Conservation (phyloP, 2,329 filamentous ascomycete genomes). For the Ophiostoma sp. region DNA sequence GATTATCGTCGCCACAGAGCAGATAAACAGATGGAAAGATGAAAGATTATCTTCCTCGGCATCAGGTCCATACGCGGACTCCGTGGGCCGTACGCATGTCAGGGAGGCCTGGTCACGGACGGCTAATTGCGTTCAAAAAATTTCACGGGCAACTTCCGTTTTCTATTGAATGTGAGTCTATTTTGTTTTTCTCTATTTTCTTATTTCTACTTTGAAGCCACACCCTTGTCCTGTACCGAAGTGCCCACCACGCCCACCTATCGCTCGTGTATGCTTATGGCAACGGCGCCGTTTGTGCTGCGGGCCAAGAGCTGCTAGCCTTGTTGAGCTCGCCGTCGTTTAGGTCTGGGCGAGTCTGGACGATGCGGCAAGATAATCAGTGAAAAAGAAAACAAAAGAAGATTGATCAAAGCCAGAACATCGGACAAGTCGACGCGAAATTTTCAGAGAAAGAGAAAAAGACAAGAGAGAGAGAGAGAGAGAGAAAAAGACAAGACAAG, state of each 20-base stretch:
- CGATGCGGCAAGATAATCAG: background rate
- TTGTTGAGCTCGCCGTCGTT: background rate
- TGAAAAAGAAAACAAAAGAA: background rate
- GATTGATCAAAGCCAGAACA: too few species aligned
- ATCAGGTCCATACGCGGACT: background rate
- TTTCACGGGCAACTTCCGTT: constrained; percentile 4
- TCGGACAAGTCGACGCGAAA: background rate
- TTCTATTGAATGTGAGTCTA: background rate
- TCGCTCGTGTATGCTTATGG: background rate
- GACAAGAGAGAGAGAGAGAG: background rate
- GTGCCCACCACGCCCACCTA: background rate
- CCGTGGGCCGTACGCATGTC: background rate
- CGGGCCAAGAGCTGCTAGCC: background rate
- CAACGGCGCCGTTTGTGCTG: background rate
- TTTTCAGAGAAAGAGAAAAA: background rate
- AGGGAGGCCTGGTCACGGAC: background rate
- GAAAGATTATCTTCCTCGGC: constrained; percentile 1
- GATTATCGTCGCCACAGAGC: background rate
- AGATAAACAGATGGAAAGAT: background rate
- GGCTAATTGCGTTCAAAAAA: background rate
- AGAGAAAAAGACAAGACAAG: background rate
- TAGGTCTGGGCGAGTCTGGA: background rate
- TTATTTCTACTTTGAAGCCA: background rate
- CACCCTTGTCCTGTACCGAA: background rate
- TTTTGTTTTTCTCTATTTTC: background rate